These are phyloP conservation scores for Nothophaeocryptopus gaeumannii DNA, from an alignment of 2,329 filamentous ascomycete species.

Conservation along the genomic window DNA sequence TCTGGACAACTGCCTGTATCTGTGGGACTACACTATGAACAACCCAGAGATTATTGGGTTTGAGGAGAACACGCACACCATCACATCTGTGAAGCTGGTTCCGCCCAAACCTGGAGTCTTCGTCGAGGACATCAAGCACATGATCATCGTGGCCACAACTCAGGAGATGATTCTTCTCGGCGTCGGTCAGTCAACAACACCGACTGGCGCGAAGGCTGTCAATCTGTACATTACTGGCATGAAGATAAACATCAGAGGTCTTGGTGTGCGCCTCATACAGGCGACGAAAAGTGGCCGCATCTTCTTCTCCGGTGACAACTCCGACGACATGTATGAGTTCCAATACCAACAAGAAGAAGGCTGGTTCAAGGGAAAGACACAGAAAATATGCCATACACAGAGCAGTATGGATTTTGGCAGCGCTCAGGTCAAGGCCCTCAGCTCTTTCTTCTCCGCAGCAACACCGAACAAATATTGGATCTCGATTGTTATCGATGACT, in stretches of 20 bases:
- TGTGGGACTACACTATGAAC: slow-evolving; percentile 97
- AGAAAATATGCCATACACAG: slow-evolving; percentile 61
- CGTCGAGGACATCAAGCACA: slow-evolving; percentile 76
- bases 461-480: slow-evolving; percentile 59
- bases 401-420: slow-evolving; percentile 40
- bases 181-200: slow-evolving; percentile 63
- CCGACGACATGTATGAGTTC: slow-evolving; percentile 88
- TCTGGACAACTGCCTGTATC: slow-evolving; percentile 91
- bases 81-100: slow-evolving; percentile 86
- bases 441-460: slow-evolving; percentile 33
- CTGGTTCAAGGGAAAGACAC: slow-evolving; percentile 92
- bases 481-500: slow-evolving; percentile 85
- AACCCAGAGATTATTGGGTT: slow-evolving; percentile 88
- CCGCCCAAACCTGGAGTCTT: slow-evolving; percentile 85
- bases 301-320: slow-evolving; percentile 79
- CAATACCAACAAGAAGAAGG: slow-evolving; percentile 96
- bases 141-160: slow-evolving; percentile 84
- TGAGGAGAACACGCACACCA: slow-evolving; percentile 82
- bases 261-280: slow-evolving; percentile 69
- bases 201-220: slow-evolving; percentile 68
- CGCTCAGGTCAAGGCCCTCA: slow-evolving; percentile 37
- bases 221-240: slow-evolving; percentile 86
- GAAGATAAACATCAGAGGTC: slow-evolving; percentile 70
- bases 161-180: slow-evolving; percentile 85
- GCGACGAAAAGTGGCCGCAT: slow-evolving; percentile 81